Conservation (phyloP, 2,329 filamentous ascomycete species). For the Phyllosticta capitalensis region DNA sequence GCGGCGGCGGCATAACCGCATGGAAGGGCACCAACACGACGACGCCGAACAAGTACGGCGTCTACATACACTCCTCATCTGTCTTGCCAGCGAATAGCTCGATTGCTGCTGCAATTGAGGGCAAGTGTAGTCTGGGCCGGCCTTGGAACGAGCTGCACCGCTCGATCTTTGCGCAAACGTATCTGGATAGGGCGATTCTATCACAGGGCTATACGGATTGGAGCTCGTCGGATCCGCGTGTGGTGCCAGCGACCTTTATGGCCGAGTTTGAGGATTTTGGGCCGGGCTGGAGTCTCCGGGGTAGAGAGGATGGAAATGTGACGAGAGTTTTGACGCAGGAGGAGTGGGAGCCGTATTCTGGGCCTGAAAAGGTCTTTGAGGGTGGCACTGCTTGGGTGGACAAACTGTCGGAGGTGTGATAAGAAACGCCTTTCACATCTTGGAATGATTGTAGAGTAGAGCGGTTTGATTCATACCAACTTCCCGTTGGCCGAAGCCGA, state of each 20-base stretch:
- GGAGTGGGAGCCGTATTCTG: constrained; percentile 30
- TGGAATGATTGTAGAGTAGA: neutral
- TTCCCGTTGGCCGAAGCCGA: constrained; percentile 10
- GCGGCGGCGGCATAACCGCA: constrained; percentile 57
- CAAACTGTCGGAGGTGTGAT: neutral
- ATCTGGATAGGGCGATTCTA: constrained; percentile 46
- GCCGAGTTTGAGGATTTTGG: constrained; percentile 46
- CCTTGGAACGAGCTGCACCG: constrained; percentile 52
- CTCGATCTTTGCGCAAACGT: constrained; percentile 47
- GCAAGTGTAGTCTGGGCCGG: constrained; percentile 49
- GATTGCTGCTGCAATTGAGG: constrained; percentile 26
- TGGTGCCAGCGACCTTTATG: constrained; percentile 42
- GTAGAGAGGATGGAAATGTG: constrained; percentile 32
- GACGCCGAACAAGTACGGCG: constrained; percentile 56
- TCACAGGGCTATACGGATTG: constrained; percentile 48
- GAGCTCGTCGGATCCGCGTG: constrained; percentile 33
- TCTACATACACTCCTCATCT: constrained; percentile 50
- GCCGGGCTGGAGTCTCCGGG: constrained; percentile 45
- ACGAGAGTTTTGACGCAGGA: constrained; percentile 38
- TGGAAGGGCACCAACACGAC: constrained; percentile 63
- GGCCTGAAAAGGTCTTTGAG: constrained; percentile 38
- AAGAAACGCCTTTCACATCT: no score
- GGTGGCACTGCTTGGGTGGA: neutral
- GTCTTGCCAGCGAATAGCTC: constrained; percentile 47
- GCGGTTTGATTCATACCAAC: neutral